A percentile compares a stretch with the other conserved stretches of the same genome.
phyloP scores from a whole-genome alignment of 2,329 filamentous ascomycete species.

The Xylogone sp. region DNA sequence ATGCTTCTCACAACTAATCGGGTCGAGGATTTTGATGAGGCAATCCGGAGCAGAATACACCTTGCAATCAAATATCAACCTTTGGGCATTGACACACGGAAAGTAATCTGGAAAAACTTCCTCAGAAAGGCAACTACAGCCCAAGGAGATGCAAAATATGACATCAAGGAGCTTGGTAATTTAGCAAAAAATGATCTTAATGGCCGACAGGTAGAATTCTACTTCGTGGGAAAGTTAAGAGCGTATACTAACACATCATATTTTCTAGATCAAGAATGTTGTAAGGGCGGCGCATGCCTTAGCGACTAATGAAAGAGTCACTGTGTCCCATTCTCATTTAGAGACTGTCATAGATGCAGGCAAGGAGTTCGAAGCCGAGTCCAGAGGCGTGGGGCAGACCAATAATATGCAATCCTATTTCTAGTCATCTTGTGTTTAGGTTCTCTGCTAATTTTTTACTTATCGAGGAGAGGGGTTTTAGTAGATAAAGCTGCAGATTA shows the following conservation, averaged over 20 bases:
- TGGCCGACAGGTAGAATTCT: too few species aligned
- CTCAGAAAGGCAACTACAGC: too few species aligned
- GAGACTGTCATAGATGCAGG: slow-evolving; percentile 1
- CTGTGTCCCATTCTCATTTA: slow-evolving; percentile 1
- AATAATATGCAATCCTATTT: slow-evolving; percentile 1
- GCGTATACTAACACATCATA: background rate
- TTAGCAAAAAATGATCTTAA: too few species aligned
- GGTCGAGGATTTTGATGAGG: slow-evolving; percentile 11
- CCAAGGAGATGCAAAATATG: too few species aligned
- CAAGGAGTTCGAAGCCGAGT: slow-evolving; percentile 2
- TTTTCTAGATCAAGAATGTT: slow-evolving; percentile 1
- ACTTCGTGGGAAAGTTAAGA: too few species aligned
- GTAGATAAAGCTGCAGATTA: too few species aligned
- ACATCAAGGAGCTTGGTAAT: too few species aligned
- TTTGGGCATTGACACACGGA: too few species aligned
- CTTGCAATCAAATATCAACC: slow-evolving; percentile 1
- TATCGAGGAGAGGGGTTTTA: too few species aligned
- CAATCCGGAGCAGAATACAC: slow-evolving; percentile 12
- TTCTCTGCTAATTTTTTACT: too few species aligned
- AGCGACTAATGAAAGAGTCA: background rate
- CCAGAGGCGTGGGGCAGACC: background rate
- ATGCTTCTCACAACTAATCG: slow-evolving; percentile 25
- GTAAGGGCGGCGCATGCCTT: slow-evolving; percentile 4
- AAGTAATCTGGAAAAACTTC: too few species aligned
- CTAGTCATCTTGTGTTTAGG: background rate